Evolutionary conservation across 2,329 filamentous ascomycete genomes (phyloP).

Genomic region (Aureobasidium sp.): DNA sequence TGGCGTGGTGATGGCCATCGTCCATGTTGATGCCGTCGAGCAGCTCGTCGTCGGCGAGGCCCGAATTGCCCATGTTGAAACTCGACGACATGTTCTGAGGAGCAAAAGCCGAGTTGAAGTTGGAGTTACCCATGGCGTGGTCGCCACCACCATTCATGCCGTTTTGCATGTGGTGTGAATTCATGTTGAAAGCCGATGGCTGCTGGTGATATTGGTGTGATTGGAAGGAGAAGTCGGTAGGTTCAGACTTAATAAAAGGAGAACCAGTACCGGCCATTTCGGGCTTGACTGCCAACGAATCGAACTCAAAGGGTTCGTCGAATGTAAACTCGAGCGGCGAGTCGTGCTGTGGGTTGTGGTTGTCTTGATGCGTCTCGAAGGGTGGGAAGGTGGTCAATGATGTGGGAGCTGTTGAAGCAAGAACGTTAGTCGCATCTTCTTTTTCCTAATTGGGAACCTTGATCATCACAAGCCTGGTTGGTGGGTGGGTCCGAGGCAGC

Average conservation of each 20-base stretch:
- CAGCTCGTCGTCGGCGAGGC: conserved; percentile 83
- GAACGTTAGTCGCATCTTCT: not conserved
- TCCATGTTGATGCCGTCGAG: conserved; percentile 61
- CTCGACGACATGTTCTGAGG: conserved; percentile 56
- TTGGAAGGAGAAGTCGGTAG: conserved; percentile 55
- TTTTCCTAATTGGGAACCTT: not conserved
- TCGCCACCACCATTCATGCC: conserved; percentile 17
- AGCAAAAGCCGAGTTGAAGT: conserved; percentile 50
- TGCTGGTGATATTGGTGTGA: conserved; percentile 29
- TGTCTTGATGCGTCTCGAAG: conserved; percentile 25
- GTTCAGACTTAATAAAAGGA: conserved; percentile 62
- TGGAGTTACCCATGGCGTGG: conserved; percentile 44
- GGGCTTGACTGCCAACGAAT: conserved; percentile 19
- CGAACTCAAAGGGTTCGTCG: conserved; percentile 24
- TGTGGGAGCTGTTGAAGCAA: conserved; percentile 17
- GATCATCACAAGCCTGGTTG: not conserved
- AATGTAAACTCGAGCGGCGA: conserved; percentile 30
- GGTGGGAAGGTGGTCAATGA: conserved; percentile 29
- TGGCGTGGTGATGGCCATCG: conserved; percentile 30
- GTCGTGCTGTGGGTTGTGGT: conserved; percentile 25
- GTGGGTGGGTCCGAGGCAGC: conserved; percentile 3
- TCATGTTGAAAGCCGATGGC: conserved; percentile 23
- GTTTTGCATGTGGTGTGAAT: conserved; percentile 12
- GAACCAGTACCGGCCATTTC: conserved; percentile 50
- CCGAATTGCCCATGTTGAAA: conserved; percentile 70